Conservation (phyloP, 2,329 filamentous ascomycete species). For the Stenocarpella maydis region DNA sequence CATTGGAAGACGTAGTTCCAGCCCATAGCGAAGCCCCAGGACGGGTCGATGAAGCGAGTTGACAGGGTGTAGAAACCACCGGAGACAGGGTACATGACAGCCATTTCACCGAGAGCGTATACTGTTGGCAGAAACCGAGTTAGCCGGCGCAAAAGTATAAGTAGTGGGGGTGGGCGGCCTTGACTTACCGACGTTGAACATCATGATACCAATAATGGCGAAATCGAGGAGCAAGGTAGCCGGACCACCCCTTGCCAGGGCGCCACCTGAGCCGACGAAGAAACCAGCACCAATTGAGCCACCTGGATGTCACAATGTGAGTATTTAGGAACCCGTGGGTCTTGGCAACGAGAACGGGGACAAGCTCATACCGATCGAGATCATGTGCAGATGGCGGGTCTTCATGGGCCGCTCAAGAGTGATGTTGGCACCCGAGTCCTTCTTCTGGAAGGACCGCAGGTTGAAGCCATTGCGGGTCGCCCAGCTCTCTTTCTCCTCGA, state of each 20-base stretch:
- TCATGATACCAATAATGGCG: conserved; percentile 65
- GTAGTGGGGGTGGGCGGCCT: no score
- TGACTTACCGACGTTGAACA: conserved; percentile 59
- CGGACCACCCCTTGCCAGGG: conserved; percentile 56
- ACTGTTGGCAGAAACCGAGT: conserved; percentile 42
- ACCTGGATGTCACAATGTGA: conserved; percentile 2
- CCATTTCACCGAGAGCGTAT: conserved; percentile 67
- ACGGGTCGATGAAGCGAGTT: conserved; percentile 64
- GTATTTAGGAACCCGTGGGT: neutral
- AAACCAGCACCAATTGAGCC: conserved; percentile 69
- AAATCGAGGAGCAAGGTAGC: conserved; percentile 58
- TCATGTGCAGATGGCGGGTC: conserved; percentile 61
- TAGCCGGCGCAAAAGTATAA: neutral
- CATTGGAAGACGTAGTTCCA: conserved; percentile 58
- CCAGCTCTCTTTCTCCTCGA: conserved; percentile 42
- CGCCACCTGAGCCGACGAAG: conserved; percentile 66
- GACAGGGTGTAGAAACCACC: conserved; percentile 67
- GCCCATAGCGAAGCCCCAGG: conserved; percentile 59
- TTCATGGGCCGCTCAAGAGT: conserved; percentile 50
- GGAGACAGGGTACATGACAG: conserved; percentile 63
- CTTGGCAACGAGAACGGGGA: neutral
- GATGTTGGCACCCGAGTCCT: conserved; percentile 41
- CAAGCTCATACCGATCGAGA: conserved; percentile 52
- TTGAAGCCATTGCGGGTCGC: conserved; percentile 52
- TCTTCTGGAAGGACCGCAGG: conserved; percentile 52